These are phyloP conservation scores for Lipomyces kockii DNA, from an alignment of 805 yeast species.

Conservation along the genomic window DNA sequence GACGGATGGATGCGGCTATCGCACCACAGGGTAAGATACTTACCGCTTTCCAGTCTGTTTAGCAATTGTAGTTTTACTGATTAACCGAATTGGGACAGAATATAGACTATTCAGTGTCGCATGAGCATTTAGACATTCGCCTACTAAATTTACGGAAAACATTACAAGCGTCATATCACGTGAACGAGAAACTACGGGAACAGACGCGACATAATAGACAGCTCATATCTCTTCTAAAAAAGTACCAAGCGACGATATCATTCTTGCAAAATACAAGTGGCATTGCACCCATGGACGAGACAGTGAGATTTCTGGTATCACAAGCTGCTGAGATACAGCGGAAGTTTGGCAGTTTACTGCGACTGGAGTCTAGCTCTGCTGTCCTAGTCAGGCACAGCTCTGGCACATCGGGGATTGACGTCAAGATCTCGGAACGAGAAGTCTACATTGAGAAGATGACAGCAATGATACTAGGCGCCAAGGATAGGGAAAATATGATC, in stretches of 20 bases:
- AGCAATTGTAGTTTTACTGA: slow-evolving; percentile 7
- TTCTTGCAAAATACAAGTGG: slow-evolving; percentile 30
- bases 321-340: slow-evolving; percentile 27
- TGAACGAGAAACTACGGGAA: slow-evolving; percentile 22
- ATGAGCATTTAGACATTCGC: slow-evolving; percentile 25
- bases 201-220: slow-evolving; percentile 18
- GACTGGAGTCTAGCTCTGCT: slow-evolving; percentile 14
- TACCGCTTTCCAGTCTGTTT: slow-evolving; percentile 15
- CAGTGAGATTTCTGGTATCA: slow-evolving; percentile 30
- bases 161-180: slow-evolving; percentile 32
- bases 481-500: slow-evolving; percentile 6
- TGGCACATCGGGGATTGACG: background rate
- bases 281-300: slow-evolving; percentile 35
- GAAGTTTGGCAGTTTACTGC: slow-evolving; percentile 9
- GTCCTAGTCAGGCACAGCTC: background rate
- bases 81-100: slow-evolving; percentile 7
- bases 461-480: slow-evolving; percentile 29
- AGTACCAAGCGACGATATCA: slow-evolving; percentile 25
- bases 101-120: slow-evolving; percentile 26
- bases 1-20: slow-evolving; percentile 69
- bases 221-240: slow-evolving; percentile 17
- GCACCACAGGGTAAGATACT: slow-evolving; percentile 60
- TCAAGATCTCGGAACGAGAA: slow-evolving; percentile 23
- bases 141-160: slow-evolving; percentile 31
- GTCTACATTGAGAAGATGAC: slow-evolving; percentile 36